phyloP scores from a whole-genome alignment of 2,329 filamentous ascomycete species.

The Cordyceps cateniannulata region DNA sequence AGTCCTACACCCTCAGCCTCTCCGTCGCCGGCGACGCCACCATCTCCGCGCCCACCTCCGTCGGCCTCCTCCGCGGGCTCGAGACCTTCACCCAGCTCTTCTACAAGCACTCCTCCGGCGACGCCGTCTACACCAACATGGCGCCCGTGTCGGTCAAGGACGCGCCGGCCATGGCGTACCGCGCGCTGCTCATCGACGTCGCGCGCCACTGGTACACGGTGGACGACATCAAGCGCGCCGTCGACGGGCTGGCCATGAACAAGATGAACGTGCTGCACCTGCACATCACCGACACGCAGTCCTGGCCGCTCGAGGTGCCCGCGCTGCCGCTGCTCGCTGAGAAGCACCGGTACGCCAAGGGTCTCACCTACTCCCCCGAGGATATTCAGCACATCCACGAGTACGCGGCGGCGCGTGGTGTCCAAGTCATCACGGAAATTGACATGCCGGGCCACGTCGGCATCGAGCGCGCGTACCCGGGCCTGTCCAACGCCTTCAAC shows the following conservation, averaged over 20 bases:
- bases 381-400: slow-evolving; percentile 62
- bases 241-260: slow-evolving; percentile 71
- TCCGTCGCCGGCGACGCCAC: slow-evolving; percentile 49
- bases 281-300: slow-evolving; percentile 79
- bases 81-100: slow-evolving; percentile 77
- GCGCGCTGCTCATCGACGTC: slow-evolving; percentile 75
- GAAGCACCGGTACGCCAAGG: slow-evolving; percentile 67
- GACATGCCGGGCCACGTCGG: slow-evolving; percentile 78
- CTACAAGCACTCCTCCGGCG: slow-evolving; percentile 57
- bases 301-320: slow-evolving; percentile 78
- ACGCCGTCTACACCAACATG: slow-evolving; percentile 57
- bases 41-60: slow-evolving; percentile 59
- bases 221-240: slow-evolving; percentile 62
- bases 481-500: slow-evolving; percentile 61
- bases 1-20: slow-evolving; percentile 66
- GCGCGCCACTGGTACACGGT: slow-evolving; percentile 65
- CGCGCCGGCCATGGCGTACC: slow-evolving; percentile 65
- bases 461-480: slow-evolving; percentile 60
- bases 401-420: slow-evolving; percentile 61
- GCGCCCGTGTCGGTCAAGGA: slow-evolving; percentile 70
- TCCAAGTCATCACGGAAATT: slow-evolving; percentile 69
- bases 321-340: slow-evolving; percentile 53
- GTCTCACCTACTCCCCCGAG: slow-evolving; percentile 58
- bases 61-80: slow-evolving; percentile 63
- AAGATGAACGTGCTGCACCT: slow-evolving; percentile 80